These are phyloP conservation scores for Periconia sp. DNA, from an alignment of 2,329 filamentous ascomycete species.

Conservation along the genomic window DNA sequence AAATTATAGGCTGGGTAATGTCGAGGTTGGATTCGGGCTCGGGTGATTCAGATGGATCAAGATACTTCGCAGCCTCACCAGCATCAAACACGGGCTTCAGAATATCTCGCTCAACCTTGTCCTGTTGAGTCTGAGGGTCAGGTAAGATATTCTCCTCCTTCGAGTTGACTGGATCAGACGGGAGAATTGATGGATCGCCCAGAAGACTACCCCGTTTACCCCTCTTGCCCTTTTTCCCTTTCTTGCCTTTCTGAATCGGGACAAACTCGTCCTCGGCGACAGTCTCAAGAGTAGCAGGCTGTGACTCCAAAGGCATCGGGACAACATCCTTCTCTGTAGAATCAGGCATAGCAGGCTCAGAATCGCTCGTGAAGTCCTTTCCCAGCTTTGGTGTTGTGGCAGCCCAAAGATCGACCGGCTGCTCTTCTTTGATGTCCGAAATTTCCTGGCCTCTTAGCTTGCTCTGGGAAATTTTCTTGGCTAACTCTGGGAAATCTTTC, in stretches of 20 bases:
- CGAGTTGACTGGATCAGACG: not conserved
- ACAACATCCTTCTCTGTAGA: not conserved
- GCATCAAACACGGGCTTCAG: constrained; percentile 27
- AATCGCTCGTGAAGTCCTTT: not conserved
- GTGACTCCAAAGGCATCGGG: constrained; percentile 2
- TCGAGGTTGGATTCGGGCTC: constrained; percentile 1
- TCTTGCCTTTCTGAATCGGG: constrained; percentile 30
- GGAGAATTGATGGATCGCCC: constrained; percentile 18
- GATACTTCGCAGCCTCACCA: constrained; percentile 11
- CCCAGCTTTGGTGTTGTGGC: constrained; percentile 13
- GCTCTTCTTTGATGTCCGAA: too few species aligned
- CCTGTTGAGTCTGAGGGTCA: constrained; percentile 8
- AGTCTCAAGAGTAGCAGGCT: not conserved
- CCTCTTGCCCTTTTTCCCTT: constrained; percentile 41
- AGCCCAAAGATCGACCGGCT: constrained; percentile 13
- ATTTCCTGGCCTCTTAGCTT: constrained; percentile 4
- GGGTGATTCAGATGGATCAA: constrained; percentile 3
- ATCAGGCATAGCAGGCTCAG: not conserved
- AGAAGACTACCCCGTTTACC: constrained; percentile 29
- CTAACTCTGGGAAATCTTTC: constrained; percentile 4
- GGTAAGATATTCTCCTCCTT: constrained; percentile 7
- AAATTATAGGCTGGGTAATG: not conserved
- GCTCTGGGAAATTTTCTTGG: constrained; percentile 3
- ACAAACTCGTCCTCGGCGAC: constrained; percentile 16
- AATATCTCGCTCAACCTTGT: constrained; percentile 23